phyloP scores from a whole-genome alignment of 1,139 yeast species.

The Diutina catenulata region DNA sequence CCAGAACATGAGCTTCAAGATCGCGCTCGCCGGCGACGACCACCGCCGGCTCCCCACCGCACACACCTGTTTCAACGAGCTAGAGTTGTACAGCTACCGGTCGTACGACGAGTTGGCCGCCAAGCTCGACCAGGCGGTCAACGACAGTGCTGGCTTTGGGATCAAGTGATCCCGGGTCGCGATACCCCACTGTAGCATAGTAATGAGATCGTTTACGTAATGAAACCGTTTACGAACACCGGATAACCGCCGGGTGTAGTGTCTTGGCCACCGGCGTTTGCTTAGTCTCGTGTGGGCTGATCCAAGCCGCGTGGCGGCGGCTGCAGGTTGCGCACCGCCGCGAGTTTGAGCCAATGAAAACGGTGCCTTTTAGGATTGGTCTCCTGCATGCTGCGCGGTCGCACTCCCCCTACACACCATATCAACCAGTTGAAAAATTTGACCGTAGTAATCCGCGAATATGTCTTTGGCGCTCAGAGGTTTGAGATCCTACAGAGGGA shows the following conservation, averaged over 20 bases:
- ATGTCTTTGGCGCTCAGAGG: not conserved
- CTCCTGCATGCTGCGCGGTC: not conserved
- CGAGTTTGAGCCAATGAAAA: no score
- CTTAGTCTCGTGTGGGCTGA: no score
- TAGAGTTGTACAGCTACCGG: constrained; percentile 60
- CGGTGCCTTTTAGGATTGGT: no score
- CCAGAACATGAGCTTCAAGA: constrained; percentile 57
- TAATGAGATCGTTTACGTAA: no score
- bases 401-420: not conserved
- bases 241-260: no score
- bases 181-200: no score
- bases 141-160: constrained; percentile 82
- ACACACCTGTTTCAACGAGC: constrained; percentile 89
- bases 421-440: constrained; percentile 2
- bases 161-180: no score
- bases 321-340: no score
- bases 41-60: constrained; percentile 61
- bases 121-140: constrained; percentile 56
- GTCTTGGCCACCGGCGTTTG: no score
- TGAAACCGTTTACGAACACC: no score
- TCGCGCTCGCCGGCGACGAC: constrained; percentile 37
- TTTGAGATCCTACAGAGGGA: not conserved
- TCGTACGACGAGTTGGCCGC: constrained; percentile 36
- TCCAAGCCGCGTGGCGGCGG: no score
- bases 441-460: constrained; percentile 7